Conservation (phyloP, 78 protist species). For the slime mould (Dictyostelium discoideum) region DNA sequence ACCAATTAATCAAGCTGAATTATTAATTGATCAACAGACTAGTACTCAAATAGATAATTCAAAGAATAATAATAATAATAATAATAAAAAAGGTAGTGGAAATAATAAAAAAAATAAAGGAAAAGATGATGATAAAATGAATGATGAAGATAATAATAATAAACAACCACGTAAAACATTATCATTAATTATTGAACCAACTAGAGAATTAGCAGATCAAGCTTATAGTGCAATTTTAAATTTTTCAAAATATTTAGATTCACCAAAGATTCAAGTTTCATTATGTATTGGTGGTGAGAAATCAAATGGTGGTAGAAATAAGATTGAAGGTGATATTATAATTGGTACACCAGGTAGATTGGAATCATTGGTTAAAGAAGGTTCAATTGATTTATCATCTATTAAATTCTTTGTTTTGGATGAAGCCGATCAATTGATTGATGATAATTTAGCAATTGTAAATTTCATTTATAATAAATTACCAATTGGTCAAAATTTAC, state of each 20-base stretch:
- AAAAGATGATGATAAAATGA: neutral
- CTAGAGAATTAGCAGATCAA: constrained; percentile 90
- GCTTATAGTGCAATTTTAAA: constrained; percentile 47
- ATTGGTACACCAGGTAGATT: constrained; percentile 92
- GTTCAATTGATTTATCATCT: constrained; percentile 27
- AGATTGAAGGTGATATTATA: constrained; percentile 88
- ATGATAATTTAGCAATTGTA: constrained; percentile 38
- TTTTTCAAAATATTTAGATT: constrained; percentile 39
- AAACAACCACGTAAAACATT: constrained; percentile 48
- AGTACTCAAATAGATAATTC: neutral
- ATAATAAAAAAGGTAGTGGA: neutral
- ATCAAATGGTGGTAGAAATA: constrained; percentile 8
- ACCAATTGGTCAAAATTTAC: constrained; percentile 42
- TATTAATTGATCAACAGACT: neutral
- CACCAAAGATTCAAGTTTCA: constrained; percentile 56
- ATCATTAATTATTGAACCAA: constrained; percentile 90
- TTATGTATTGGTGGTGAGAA: constrained; percentile 83
- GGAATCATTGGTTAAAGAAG: constrained; percentile 61
- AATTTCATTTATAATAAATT: constrained; percentile 35
- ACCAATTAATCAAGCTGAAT: constrained; percentile 32
- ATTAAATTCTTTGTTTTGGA: constrained; percentile 90
- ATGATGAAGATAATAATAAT: neutral
- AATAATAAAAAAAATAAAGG: constrained; percentile 6
- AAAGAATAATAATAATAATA: constrained; percentile 5
- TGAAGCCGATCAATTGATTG: constrained; percentile 91